These are phyloP conservation scores for Trypanosoma caninum DNA, from an alignment of 208 protist species.

Conservation along the genomic window DNA sequence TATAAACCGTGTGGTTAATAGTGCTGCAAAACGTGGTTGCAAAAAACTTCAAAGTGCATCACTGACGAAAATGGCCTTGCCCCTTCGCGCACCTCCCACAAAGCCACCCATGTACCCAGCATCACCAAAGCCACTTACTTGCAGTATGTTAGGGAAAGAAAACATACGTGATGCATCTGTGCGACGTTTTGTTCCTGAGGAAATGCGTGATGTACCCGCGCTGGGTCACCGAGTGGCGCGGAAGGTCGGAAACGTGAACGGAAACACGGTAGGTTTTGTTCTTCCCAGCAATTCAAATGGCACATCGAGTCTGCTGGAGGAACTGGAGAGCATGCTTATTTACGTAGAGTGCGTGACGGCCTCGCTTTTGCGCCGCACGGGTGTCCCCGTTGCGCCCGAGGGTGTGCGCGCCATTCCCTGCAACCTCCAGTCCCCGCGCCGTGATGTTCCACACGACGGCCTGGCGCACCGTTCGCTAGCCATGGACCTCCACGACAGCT, in stretches of 20 bases:
- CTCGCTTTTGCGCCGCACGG: conserved; percentile 38
- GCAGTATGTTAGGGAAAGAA: conserved; percentile 1
- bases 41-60: not conserved
- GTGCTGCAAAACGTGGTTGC: not conserved
- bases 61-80: not conserved
- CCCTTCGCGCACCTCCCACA: not conserved
- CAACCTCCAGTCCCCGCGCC: conserved; percentile 37
- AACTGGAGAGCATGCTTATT: conserved; percentile 57
- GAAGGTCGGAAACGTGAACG: too few relatives aligned
- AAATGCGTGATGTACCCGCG: conserved; percentile 13
- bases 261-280: not conserved
- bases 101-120: conserved; percentile 6
- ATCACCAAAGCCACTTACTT: not conserved
- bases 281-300: not conserved
- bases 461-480: conserved; percentile 34
- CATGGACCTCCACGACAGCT: conserved; percentile 35
- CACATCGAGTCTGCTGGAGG: conserved; percentile 25
- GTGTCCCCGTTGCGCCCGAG: conserved; percentile 48
- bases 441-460: not conserved
- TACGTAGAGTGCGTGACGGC: conserved; percentile 49
- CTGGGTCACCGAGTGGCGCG: conserved; percentile 1
- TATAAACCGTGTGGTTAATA: not conserved
- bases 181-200: not conserved
- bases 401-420: conserved; percentile 40
- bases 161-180: not conserved